Evolutionary conservation across 176 grass and related monocot species (phyloP), one percentile per base, ranked within the genome.

Genomic region (Thalia dealbata): DNA sequence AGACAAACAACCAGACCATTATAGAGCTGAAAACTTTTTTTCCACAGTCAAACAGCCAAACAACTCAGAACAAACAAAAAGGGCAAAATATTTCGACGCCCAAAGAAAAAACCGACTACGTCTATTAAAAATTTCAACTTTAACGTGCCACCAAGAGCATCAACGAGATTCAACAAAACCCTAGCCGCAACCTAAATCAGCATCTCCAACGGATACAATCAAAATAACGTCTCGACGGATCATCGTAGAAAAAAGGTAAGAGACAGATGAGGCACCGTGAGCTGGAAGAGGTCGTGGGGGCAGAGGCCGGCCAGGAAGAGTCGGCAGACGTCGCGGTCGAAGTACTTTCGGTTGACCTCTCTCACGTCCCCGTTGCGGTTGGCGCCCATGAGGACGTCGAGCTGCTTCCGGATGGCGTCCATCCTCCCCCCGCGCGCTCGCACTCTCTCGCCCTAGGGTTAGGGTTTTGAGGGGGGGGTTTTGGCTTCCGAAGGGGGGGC

Each of bases 261-360:
- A 64, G 3, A 38, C 32, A 64, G 3, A 0, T 60, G 52, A 38
- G 5, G 38, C 43, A 97, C 95, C 48, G 95, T 97, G 74, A 92
- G 95, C 79, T 97, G 90, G 85, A 97, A 97, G 76, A 97, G 93
- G 81, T 97, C 89, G 76, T 97, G 95, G 62, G 90, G 87, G 69
- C 95, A 97, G 45, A 99, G 90, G 14, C 85, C 90, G 42, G 81
- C 75, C 72, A 99, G 83, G 87, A 81, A 99, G 75, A 92, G 95
- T 69, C 87, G 95, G 78, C 95, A 93, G 81, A 92, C 90, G 61
- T 99, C 90, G 73, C 90, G 90, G 74, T 93, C 87, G 38, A 86
- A 85, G 87, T 81, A 88, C 90, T 93, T 88, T 76, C 88, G 90
- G 76, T 89, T 91, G 64, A 99, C 90, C 82, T 92, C 90, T 72